Percentiles rank a stretch among this genome's conserved stretches.
Evolutionary conservation across 2,329 filamentous ascomycete genomes (phyloP).

Genomic region (Cercospora sp.): DNA sequence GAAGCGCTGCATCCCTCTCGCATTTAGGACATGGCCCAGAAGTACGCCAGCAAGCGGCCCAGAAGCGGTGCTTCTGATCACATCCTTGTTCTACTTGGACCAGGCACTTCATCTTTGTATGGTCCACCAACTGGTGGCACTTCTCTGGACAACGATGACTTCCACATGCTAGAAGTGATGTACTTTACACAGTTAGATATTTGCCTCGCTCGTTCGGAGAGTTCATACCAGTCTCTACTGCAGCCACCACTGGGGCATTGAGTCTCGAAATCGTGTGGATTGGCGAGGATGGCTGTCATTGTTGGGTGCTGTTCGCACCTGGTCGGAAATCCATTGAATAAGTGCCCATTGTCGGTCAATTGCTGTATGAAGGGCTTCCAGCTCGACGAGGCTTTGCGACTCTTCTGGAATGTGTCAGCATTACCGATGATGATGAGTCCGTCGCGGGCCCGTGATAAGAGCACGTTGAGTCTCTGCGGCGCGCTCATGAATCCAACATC

Average conservation of each 20-base stretch:
- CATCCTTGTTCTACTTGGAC: conserved; percentile 41
- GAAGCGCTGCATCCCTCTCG: conserved; percentile 31
- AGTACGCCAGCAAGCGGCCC: background rate
- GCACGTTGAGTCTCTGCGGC: conserved; percentile 68
- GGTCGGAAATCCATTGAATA: conserved; percentile 60
- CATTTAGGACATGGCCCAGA: background rate
- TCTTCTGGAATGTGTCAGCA: conserved; percentile 37
- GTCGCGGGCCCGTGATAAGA: conserved; percentile 52
- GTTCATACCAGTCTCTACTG: conserved; percentile 55
- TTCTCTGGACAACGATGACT: too few species aligned
- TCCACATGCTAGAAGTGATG: too few species aligned
- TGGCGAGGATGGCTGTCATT: conserved; percentile 49
- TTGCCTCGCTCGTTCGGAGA: conserved; percentile 36
- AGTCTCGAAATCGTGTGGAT: conserved; percentile 59
- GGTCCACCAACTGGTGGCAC: conserved; percentile 44
- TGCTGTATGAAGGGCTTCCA: conserved; percentile 29
- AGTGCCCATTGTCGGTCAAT: conserved; percentile 33
- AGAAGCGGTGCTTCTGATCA: background rate
- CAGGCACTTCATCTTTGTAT: conserved; percentile 56
- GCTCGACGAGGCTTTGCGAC: conserved; percentile 16
- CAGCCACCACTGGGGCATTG: conserved; percentile 72
- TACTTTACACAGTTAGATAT: too few species aligned
- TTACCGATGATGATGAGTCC: conserved; percentile 70
- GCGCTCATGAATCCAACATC: conserved; percentile 67
- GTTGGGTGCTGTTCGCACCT: conserved; percentile 62